Conservation (phyloP, 139 green algal genomes). For the Micractinium sp. region DNA sequence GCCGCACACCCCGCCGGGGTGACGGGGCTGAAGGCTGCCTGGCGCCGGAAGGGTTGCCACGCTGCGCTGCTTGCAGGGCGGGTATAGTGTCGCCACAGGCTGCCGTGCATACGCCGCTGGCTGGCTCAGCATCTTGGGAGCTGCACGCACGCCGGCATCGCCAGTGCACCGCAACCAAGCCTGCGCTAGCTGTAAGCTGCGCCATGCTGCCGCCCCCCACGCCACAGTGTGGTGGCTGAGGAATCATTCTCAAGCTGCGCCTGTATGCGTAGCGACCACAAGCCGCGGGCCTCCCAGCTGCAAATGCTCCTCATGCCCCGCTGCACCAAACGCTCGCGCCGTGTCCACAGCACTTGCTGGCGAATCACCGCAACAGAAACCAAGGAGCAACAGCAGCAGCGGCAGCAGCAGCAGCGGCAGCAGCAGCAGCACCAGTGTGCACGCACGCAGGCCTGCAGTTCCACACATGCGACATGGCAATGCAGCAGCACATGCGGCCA, state of each 20-base stretch:
- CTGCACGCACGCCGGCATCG: too few relatives aligned
- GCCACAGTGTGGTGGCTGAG: too few relatives aligned
- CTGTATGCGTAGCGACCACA: too few relatives aligned
- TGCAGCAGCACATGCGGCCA: neutral
- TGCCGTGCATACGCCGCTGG: neutral
- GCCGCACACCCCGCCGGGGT: too few relatives aligned
- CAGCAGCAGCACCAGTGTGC: neutral
- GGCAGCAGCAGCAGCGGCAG: neutral
- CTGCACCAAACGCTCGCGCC: too few relatives aligned
- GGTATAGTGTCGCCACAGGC: neutral
- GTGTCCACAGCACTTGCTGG: too few relatives aligned
- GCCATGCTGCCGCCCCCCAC: neutral
- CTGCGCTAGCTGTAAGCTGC: too few relatives aligned
- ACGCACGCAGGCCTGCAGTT: neutral
- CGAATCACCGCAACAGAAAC: neutral
- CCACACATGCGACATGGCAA: neutral
- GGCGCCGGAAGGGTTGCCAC: neutral
- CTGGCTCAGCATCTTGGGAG: too few relatives aligned
- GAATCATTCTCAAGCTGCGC: too few relatives aligned
- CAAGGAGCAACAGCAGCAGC: neutral
- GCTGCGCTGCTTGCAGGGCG: neutral
- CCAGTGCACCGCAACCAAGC: neutral
- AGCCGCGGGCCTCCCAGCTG: too few relatives aligned
- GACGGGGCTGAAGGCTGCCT: neutral
- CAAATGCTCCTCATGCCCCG: too few relatives aligned